Conservation (phyloP, 108 stramenopile genomes). For the Conticribra weissflogii region DNA sequence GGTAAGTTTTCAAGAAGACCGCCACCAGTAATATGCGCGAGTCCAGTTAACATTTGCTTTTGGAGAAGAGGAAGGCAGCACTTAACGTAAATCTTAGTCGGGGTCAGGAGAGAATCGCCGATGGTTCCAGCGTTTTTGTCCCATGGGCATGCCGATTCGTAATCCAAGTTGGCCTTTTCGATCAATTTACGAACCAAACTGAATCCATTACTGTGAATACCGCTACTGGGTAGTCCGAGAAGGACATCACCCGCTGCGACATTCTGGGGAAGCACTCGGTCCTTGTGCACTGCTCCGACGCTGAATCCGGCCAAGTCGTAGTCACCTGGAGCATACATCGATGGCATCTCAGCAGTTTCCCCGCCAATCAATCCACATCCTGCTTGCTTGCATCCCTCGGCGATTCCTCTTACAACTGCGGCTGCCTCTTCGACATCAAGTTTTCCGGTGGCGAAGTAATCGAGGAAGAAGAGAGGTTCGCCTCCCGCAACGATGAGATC, state of each 20-base stretch:
- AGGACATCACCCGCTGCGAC: constrained; percentile 90
- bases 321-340: constrained; percentile 97
- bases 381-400: constrained; percentile 94
- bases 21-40: constrained; percentile 98
- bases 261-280: constrained; percentile 80
- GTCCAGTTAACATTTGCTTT: constrained; percentile 80
- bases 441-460: constrained; percentile 97
- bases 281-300: constrained; percentile 93
- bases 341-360: constrained; percentile 99
- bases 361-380: constrained; percentile 97
- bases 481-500: constrained; percentile 97
- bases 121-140: constrained; percentile 68
- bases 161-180: constrained; percentile 85
- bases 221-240: constrained; percentile 92
- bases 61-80: constrained; percentile 87
- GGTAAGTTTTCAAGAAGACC: constrained; percentile 98
- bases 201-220: constrained; percentile 99
- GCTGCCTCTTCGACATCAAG: constrained; percentile 92
- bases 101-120: constrained; percentile 91
- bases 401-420: constrained; percentile 93
- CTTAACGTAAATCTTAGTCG: constrained; percentile 96
- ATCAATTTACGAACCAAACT: constrained; percentile 93
- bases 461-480: constrained; percentile 97
- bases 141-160: constrained; percentile 90
- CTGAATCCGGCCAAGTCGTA: constrained; percentile 98